phyloP scores from a whole-genome alignment of 495 filamentous ascomycete species.

The Parmelia sp. region DNA sequence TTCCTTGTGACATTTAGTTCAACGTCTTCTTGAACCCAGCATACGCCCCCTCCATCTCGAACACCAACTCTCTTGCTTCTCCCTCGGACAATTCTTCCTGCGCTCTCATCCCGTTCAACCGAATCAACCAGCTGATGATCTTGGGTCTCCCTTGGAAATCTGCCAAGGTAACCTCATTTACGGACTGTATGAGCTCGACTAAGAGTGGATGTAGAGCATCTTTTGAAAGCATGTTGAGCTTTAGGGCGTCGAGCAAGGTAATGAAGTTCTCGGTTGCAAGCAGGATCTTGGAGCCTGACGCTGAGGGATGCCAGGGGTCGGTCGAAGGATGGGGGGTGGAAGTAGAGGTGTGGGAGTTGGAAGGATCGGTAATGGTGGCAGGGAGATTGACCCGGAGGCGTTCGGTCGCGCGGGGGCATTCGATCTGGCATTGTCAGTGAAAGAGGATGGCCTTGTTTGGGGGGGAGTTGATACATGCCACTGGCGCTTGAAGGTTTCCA shows the following conservation, averaged over 20 bases:
- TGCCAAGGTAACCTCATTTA: conserved; percentile 87
- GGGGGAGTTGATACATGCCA: conserved; percentile 65
- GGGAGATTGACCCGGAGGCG: conserved; percentile 83
- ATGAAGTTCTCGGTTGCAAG: conserved; percentile 96
- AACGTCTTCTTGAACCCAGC: conserved; percentile 78
- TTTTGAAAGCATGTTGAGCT: conserved; percentile 82
- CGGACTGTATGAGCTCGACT: conserved; percentile 89
- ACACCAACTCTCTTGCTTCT: conserved; percentile 76
- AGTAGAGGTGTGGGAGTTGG: conserved; percentile 41
- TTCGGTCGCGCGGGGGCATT: conserved; percentile 90
- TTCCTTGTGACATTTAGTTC: conserved; percentile 31
- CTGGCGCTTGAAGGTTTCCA: conserved; percentile 88
- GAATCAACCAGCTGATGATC: conserved; percentile 97
- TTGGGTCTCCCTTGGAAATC: conserved; percentile 93
- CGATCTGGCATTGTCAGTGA: conserved; percentile 52
- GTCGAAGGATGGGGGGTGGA: conserved; percentile 37
- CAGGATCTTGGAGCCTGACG: conserved; percentile 68
- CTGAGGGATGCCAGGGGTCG: conserved; percentile 34
- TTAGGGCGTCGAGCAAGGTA: conserved; percentile 90
- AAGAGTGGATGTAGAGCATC: conserved; percentile 91
- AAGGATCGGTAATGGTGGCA: conserved; percentile 54
- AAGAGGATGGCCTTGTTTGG: conserved; percentile 10
- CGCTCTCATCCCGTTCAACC: conserved; percentile 93
- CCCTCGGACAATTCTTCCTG: conserved; percentile 85
- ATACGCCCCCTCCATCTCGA: conserved; percentile 88